Percentiles rank a stretch among this genome's conserved stretches.
Evolutionary conservation across 495 filamentous ascomycete species (phyloP).

Genomic region (Talaromyces stipitatus): DNA sequence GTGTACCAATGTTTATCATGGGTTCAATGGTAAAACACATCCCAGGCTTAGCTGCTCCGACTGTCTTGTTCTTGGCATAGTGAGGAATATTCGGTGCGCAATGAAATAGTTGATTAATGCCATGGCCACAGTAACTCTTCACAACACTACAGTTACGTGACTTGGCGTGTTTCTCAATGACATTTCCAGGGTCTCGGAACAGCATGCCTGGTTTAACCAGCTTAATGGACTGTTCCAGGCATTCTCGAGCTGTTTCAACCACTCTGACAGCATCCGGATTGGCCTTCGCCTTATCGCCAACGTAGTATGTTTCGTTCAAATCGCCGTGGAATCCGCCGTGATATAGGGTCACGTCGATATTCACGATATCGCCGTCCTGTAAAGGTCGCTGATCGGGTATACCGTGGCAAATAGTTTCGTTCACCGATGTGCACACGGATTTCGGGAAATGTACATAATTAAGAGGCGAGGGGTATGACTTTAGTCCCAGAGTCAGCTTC

Average conservation of each 20-base stretch:
- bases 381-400: conserved; percentile 77
- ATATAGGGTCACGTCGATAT: conserved; percentile 83
- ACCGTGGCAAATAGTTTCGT: conserved; percentile 95
- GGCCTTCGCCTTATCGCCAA: conserved; percentile 66
- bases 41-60: conserved; percentile 75
- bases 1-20: conserved; percentile 79
- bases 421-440: conserved; percentile 90
- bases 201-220: conserved; percentile 80
- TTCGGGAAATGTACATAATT: conserved; percentile 98
- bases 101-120: conserved; percentile 81
- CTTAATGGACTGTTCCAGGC: conserved; percentile 73
- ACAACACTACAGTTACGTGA: conserved; percentile 70
- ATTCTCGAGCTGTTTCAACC: conserved; percentile 74
- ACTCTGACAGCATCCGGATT: conserved; percentile 78
- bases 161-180: conserved; percentile 84
- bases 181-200: conserved; percentile 75
- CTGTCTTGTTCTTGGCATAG: conserved; percentile 86
- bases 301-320: conserved; percentile 88
- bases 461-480: conserved; percentile 94
- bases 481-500: conserved; percentile 10
- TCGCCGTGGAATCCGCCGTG: conserved; percentile 85
- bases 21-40: conserved; percentile 95
- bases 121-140: conserved; percentile 85
- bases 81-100: conserved; percentile 79
- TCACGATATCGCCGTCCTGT: conserved; percentile 79